phyloP scores from a whole-genome alignment of 2,329 filamentous ascomycete species.

The Westerdykella sp. region DNA sequence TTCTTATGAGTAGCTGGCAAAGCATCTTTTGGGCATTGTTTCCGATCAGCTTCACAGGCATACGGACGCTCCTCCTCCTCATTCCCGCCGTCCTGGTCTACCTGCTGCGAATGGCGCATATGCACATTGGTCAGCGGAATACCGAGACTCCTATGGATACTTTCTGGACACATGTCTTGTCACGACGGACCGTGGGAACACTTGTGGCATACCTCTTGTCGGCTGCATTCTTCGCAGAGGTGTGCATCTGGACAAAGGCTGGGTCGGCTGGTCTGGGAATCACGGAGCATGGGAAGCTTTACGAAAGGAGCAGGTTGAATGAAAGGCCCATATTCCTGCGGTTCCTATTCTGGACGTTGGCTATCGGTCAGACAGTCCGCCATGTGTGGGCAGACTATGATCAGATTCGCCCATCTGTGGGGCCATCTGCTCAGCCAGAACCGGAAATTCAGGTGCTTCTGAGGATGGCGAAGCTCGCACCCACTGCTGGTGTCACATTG shows the following conservation, averaged over 20 bases:
- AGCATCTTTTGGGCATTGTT: conserved; percentile 78
- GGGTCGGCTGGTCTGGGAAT: conserved; percentile 59
- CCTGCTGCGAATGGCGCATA: conserved; percentile 76
- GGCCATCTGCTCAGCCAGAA: no score
- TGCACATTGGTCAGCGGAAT: conserved; percentile 59
- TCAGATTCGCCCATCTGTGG: conserved; percentile 38
- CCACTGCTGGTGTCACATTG: conserved; percentile 25
- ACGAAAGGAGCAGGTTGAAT: conserved; percentile 71
- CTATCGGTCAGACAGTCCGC: conserved; percentile 59
- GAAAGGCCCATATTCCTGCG: conserved; percentile 80
- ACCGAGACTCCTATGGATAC: conserved; percentile 62
- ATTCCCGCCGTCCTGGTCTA: conserved; percentile 70
- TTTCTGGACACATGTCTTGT: conserved; percentile 53
- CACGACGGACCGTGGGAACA: conserved; percentile 60
- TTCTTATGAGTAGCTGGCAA: conserved; percentile 62
- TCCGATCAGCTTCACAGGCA: conserved; percentile 66
- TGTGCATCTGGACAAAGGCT: conserved; percentile 69
- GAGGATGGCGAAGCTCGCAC: conserved; percentile 13
- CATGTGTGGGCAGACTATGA: conserved; percentile 74
- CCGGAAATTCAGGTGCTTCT: conserved; percentile 25
- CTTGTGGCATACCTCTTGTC: conserved; percentile 71
- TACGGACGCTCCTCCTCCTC: conserved; percentile 71
- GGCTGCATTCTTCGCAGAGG: conserved; percentile 70
- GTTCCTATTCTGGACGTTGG: conserved; percentile 62
- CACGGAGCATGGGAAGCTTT: conserved; percentile 60